Conservation (phyloP, 1,284 basidiomycete species). For the Melampsora larici-populina region DNA sequence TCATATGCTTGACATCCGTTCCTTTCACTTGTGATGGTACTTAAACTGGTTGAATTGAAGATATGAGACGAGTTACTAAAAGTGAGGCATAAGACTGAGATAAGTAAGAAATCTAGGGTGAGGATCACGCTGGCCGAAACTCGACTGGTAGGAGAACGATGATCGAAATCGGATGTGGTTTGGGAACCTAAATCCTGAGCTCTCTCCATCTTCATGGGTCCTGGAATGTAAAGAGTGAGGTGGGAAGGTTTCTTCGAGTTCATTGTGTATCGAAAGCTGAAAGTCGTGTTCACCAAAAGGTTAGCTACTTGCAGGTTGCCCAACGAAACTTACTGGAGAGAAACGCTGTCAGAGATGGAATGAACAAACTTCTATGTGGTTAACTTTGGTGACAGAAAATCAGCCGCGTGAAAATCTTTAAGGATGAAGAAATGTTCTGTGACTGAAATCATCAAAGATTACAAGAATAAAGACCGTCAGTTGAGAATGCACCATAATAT, state of each 20-base stretch:
- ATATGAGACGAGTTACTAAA: neutral
- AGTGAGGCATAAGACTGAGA: neutral
- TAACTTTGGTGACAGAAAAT: too few relatives aligned
- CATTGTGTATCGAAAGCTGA: too few relatives aligned
- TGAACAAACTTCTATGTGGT: too few relatives aligned
- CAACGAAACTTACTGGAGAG: too few relatives aligned
- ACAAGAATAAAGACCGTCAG: too few relatives aligned
- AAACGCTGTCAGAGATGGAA: too few relatives aligned
- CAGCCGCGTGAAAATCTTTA: too few relatives aligned
- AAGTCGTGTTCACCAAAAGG: too few relatives aligned
- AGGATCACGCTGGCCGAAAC: neutral
- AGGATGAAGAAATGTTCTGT: too few relatives aligned
- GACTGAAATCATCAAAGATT: too few relatives aligned
- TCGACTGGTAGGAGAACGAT: neutral
- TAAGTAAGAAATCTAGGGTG: neutral
- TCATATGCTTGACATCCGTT: neutral
- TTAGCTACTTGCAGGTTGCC: too few relatives aligned
- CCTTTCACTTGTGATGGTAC: neutral
- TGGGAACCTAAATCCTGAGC: neutral
- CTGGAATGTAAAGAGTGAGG: neutral
- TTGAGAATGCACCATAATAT: too few relatives aligned
- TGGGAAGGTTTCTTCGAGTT: neutral
- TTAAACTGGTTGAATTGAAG: neutral
- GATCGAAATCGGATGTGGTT: neutral
- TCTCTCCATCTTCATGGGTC: neutral